Conservation (phyloP, 2,329 filamentous ascomycete genomes). For the Amphichorda felina region DNA sequence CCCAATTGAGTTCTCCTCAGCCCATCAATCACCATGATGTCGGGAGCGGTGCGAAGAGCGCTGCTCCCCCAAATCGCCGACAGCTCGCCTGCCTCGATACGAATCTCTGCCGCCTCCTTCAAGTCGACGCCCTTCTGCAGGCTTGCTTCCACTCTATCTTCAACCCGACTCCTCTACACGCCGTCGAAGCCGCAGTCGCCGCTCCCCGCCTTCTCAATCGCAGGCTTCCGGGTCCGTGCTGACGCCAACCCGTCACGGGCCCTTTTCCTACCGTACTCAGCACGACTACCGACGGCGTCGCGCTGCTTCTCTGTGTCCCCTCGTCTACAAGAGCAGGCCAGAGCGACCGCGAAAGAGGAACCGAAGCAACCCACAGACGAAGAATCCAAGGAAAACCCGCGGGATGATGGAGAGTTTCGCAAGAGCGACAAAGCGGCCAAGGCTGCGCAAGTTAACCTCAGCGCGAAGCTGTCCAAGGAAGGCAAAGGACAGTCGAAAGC, state of each 20-base stretch:
- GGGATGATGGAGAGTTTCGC: slow-evolving; percentile 35
- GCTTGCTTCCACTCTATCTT: background rate
- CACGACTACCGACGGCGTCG: slow-evolving; percentile 5
- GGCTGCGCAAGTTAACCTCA: slow-evolving; percentile 81
- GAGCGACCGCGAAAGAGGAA: slow-evolving; percentile 14
- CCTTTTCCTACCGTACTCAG: background rate
- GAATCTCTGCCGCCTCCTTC: background rate
- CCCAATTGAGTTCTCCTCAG: slow-evolving; percentile 7
- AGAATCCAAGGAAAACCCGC: slow-evolving; percentile 14
- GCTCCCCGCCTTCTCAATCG: slow-evolving; percentile 14
- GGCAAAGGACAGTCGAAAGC: slow-evolving; percentile 47
- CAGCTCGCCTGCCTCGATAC: slow-evolving; percentile 1
- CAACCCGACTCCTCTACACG: background rate
- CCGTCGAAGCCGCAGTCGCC: slow-evolving; percentile 5
- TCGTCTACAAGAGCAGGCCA: slow-evolving; percentile 10
- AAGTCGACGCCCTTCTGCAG: background rate
- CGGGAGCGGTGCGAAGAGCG: slow-evolving; percentile 35
- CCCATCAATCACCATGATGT: slow-evolving; percentile 25
- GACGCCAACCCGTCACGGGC: background rate
- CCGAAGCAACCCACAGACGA: slow-evolving; percentile 12
- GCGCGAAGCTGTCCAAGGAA: slow-evolving; percentile 78
- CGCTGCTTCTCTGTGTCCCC: slow-evolving; percentile 18
- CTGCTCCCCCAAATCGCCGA: slow-evolving; percentile 34
- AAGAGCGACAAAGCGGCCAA: slow-evolving; percentile 76
- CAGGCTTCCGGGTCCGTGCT: slow-evolving; percentile 1